Evolutionary conservation across 2,329 filamentous ascomycete species (phyloP).

Genomic region (Claviceps sp.): DNA sequence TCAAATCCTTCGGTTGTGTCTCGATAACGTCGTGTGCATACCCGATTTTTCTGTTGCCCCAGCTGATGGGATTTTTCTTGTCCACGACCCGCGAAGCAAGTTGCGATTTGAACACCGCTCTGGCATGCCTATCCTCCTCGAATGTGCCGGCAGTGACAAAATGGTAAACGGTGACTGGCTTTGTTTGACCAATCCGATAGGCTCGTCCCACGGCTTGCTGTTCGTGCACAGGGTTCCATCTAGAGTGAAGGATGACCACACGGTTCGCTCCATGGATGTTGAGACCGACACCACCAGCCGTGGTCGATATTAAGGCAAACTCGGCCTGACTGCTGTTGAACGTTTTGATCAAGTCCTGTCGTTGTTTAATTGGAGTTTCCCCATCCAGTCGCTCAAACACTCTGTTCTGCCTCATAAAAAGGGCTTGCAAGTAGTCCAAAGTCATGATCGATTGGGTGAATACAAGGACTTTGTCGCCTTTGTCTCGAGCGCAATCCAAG

Average conservation of each 20-base stretch:
- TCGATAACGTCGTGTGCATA: slow-evolving; percentile 37
- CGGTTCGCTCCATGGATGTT: slow-evolving; percentile 78
- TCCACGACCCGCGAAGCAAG: slow-evolving; percentile 71
- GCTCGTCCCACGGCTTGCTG: slow-evolving; percentile 78
- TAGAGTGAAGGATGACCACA: slow-evolving; percentile 74
- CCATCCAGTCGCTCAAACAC: slow-evolving; percentile 55
- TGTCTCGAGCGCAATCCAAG: slow-evolving; percentile 45
- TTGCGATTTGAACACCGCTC: slow-evolving; percentile 69
- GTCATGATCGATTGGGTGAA: slow-evolving; percentile 64
- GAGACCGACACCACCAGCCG: slow-evolving; percentile 66
- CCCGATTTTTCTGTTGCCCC: slow-evolving; percentile 40
- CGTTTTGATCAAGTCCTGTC: slow-evolving; percentile 49
- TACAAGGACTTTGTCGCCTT: slow-evolving; percentile 62
- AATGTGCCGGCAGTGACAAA: slow-evolving; percentile 68
- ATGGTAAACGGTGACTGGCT: slow-evolving; percentile 73
- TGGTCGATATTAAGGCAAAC: slow-evolving; percentile 72
- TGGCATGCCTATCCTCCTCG: slow-evolving; percentile 61
- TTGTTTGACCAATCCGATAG: slow-evolving; percentile 73
- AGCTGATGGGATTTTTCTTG: slow-evolving; percentile 61
- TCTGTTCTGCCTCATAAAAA: slow-evolving; percentile 37
- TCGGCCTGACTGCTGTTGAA: slow-evolving; percentile 50
- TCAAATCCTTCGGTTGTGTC: slow-evolving; percentile 37
- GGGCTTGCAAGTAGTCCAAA: slow-evolving; percentile 51
- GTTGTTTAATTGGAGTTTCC: slow-evolving; percentile 34
- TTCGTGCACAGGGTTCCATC: slow-evolving; percentile 68